phyloP scores from a whole-genome alignment of 345 rosid species.

The Arabidopsis arenosa region DNA sequence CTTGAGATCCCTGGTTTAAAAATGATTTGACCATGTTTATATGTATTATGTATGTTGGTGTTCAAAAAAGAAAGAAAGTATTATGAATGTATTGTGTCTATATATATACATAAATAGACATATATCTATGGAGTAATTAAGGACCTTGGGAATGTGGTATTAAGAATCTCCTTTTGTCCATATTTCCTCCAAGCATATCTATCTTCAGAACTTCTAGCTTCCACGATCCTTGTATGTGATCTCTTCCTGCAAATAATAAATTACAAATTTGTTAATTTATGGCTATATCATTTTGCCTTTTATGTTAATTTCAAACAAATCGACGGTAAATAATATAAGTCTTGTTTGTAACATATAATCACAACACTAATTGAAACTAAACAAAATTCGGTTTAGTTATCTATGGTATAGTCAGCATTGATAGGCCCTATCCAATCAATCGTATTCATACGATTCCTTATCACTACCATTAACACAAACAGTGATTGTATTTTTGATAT shows the following conservation, averaged over 20 bases:
- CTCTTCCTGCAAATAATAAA: constrained; percentile 54
- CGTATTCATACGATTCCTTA: constrained; percentile 25
- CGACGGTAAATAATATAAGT: constrained; percentile 11
- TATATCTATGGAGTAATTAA: neutral
- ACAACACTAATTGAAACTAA: neutral
- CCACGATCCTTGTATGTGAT: constrained; percentile 45
- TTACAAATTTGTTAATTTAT: neutral
- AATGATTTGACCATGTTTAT: neutral
- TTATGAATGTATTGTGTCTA: neutral
- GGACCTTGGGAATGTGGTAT: constrained; percentile 72
- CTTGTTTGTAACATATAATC: neutral
- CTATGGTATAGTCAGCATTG: neutral
- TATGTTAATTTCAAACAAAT: constrained; percentile 9
- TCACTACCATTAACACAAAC: constrained; percentile 13
- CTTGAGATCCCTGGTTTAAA: neutral
- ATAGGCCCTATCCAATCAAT: constrained; percentile 28
- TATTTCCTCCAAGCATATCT: constrained; percentile 85
- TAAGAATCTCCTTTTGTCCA: constrained; percentile 83
- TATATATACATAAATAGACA: neutral
- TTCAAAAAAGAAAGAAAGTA: too few species aligned
- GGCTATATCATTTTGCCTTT: neutral
- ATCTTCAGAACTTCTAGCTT: constrained; percentile 55
- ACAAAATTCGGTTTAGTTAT: neutral
- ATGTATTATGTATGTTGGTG: neutral
- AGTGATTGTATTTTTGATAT: neutral